Conservation (phyloP, 306 rosid species). For the Malus fusca region DNA sequence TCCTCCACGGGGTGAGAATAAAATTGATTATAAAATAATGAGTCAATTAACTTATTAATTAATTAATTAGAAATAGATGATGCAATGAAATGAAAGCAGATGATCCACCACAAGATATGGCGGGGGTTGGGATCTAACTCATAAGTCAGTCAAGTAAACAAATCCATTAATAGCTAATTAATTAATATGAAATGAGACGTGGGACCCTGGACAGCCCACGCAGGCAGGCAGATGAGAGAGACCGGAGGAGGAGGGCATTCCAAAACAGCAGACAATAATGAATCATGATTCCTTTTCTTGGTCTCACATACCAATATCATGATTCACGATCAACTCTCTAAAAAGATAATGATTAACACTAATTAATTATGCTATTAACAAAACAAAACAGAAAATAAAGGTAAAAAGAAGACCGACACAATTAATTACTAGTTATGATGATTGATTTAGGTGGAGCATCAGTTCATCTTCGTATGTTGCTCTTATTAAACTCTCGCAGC, state of each 20-base stretch:
- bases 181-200: neutral
- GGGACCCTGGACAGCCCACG: neutral
- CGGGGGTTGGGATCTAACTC: neutral
- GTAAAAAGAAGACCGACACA: no score
- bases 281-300: neutral
- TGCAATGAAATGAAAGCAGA: neutral
- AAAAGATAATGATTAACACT: no score
- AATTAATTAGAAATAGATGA: neutral
- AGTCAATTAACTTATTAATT: neutral
- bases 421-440: no score
- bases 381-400: no score
- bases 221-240: neutral
- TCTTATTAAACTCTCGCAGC: no score
- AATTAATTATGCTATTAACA: no score
- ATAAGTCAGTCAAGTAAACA: neutral
- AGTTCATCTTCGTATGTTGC: no score
- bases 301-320: neutral
- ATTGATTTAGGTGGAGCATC: no score
- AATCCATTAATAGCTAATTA: neutral
- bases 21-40: neutral
- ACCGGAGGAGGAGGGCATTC: neutral
- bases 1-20: neutral
- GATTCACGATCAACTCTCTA: no score
- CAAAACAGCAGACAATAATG: neutral
- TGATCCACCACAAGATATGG: neutral